Conservation (phyloP, 2,329 filamentous ascomycete species). For the Colletotrichum sidae region DNA sequence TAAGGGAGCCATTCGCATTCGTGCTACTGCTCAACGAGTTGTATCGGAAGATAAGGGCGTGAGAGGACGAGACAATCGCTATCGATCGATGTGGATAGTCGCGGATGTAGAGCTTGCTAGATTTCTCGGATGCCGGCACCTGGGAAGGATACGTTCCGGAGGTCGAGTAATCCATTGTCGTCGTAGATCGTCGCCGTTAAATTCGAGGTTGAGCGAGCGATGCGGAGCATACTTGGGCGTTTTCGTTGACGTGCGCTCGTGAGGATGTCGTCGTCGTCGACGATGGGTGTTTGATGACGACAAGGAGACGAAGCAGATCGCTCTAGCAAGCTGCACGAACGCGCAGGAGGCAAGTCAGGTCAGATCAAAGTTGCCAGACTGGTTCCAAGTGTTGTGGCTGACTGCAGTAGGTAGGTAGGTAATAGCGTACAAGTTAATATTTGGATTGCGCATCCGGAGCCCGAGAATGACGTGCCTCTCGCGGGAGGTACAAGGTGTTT, state of each 20-base stretch:
- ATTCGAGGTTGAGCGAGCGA: conserved; percentile 16
- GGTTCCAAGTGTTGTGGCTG: conserved; percentile 22
- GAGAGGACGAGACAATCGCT: conserved; percentile 81
- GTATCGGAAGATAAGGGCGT: conserved; percentile 88
- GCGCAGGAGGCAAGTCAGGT: conserved; percentile 1
- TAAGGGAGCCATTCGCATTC: conserved; percentile 68
- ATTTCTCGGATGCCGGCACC: conserved; percentile 65
- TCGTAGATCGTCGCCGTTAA: conserved; percentile 17
- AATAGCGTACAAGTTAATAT: not conserved
- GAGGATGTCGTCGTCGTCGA: conserved; percentile 10
- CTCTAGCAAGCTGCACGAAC: not conserved
- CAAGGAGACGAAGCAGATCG: not conserved
- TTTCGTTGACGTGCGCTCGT: conserved; percentile 14
- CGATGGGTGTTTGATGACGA: conserved; percentile 6
- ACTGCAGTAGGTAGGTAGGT: conserved; percentile 7
- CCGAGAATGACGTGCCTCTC: conserved; percentile 34
- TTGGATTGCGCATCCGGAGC: conserved; percentile 29
- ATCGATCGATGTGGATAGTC: conserved; percentile 90
- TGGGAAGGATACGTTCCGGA: conserved; percentile 58
- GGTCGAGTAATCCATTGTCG: conserved; percentile 62
- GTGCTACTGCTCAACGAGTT: conserved; percentile 73
- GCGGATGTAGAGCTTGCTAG: conserved; percentile 84
- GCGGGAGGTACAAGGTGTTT: conserved; percentile 14
- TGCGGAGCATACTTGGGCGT: conserved; percentile 28
- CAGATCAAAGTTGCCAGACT: conserved; percentile 3